Evolutionary conservation across 208 protist genomes (phyloP).

Genomic region (Crithidia expoeki): DNA sequence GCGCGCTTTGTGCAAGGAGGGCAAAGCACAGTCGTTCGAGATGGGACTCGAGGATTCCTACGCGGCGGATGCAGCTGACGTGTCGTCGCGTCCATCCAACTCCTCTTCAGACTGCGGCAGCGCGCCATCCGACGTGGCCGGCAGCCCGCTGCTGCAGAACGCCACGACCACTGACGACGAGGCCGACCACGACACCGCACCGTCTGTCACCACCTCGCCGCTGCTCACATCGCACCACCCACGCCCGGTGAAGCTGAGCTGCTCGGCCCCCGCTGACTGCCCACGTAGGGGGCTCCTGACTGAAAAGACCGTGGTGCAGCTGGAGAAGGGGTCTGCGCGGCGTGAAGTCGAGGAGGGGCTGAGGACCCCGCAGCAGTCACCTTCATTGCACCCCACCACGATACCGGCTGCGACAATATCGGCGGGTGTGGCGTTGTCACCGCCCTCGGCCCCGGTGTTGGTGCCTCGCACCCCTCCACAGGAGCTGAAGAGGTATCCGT

Average conservation of each 20-base stretch:
- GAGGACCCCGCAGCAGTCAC: slow-evolving; percentile 8
- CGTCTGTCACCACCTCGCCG: background rate
- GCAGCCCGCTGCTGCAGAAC: background rate
- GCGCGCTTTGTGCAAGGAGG: background rate
- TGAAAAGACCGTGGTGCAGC: background rate
- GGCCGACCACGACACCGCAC: slow-evolving; percentile 2
- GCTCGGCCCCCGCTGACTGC: slow-evolving; percentile 1
- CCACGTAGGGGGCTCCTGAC: background rate
- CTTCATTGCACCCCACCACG: background rate
- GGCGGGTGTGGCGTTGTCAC: background rate
- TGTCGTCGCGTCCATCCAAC: slow-evolving; percentile 18
- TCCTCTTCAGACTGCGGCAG: slow-evolving; percentile 13
- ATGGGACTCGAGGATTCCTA: slow-evolving; percentile 11
- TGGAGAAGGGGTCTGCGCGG: background rate
- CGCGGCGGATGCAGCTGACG: slow-evolving; percentile 10
- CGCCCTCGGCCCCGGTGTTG: background rate
- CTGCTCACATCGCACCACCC: background rate
- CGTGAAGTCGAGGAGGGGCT: background rate
- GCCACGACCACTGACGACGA: slow-evolving; percentile 16
- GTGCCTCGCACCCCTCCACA: background rate
- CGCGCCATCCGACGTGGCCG: slow-evolving; percentile 6
- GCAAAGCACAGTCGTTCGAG: slow-evolving; percentile 18
- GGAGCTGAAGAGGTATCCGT: background rate
- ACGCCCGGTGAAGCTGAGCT: slow-evolving; percentile 1
- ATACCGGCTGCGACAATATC: background rate